Conservation (phyloP, 192 early-diverging fungal species). For the Jimgerdemannia lactiflua region DNA sequence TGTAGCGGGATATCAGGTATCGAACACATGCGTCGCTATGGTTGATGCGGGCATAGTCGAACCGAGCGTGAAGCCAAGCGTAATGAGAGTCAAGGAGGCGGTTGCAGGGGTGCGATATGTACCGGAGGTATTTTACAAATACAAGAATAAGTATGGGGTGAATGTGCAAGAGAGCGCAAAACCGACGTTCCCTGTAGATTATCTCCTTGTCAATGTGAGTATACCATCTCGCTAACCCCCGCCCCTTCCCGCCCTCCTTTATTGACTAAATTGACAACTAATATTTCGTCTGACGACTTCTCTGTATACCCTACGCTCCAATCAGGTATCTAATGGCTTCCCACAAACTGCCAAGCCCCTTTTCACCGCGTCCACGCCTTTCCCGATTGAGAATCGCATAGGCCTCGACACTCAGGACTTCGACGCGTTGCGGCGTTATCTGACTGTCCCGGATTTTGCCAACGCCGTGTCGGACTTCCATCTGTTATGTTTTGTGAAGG, state of each 20-base stretch:
- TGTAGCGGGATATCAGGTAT: conserved; percentile 87
- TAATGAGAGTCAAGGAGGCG: conserved; percentile 81
- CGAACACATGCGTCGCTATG: conserved; percentile 88
- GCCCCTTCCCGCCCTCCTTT: neutral
- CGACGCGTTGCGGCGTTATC: conserved; percentile 49
- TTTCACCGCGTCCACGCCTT: conserved; percentile 60
- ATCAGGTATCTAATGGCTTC: conserved; percentile 84
- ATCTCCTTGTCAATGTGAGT: conserved; percentile 89
- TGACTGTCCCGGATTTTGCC: conserved; percentile 38
- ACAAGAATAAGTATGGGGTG: conserved; percentile 92
- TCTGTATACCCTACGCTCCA: neutral
- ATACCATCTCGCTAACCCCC: neutral
- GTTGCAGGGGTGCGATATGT: conserved; percentile 77
- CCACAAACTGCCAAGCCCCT: conserved; percentile 74
- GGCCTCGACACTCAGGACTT: conserved; percentile 57
- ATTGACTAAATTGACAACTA: neutral
- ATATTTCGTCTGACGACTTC: neutral
- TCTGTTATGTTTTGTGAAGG: conserved; percentile 67
- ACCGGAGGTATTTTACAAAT: conserved; percentile 96
- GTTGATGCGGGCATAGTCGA: conserved; percentile 88
- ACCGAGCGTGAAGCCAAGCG: conserved; percentile 79
- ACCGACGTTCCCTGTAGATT: conserved; percentile 96
- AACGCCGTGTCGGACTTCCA: conserved; percentile 82
- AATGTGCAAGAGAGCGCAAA: conserved; percentile 87
- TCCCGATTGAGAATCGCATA: conserved; percentile 80